These are phyloP conservation scores for Cymodocea nodosa DNA, from an alignment of 116 monocot species.

Conservation along the genomic window DNA sequence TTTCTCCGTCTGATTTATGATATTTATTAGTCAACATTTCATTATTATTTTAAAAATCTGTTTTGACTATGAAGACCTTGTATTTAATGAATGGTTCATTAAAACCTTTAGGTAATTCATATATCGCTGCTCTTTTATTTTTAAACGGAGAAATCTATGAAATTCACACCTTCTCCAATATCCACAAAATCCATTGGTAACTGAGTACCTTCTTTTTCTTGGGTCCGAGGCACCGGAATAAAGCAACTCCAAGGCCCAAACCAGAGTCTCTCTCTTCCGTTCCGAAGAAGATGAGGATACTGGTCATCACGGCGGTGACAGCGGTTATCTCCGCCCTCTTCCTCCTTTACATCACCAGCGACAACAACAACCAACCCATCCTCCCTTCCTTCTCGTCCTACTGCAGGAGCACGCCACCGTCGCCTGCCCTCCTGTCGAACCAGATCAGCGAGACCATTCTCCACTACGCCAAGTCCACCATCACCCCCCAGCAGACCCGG, in stretches of 20 bases:
- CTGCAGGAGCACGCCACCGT: neutral
- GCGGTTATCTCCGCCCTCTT: constrained; percentile 16
- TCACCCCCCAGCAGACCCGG: constrained; percentile 34
- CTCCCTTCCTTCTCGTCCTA: constrained; percentile 9
- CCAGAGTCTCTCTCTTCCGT: neutral
- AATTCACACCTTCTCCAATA: too few species aligned
- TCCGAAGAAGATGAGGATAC: constrained; percentile 8
- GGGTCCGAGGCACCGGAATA: too few species aligned
- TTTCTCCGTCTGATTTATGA: too few species aligned
- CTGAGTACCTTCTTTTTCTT: too few species aligned
- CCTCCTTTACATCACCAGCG: constrained; percentile 16
- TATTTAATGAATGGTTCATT: too few species aligned
- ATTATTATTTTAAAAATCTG: too few species aligned
- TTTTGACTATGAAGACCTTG: too few species aligned
- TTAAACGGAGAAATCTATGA: too few species aligned
- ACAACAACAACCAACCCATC: neutral
- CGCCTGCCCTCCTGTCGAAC: neutral
- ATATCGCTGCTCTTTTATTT: too few species aligned
- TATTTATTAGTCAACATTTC: too few species aligned
- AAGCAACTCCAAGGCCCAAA: neutral
- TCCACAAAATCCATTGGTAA: too few species aligned
- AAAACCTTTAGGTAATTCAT: too few species aligned
- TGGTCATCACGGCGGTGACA: constrained; percentile 6
- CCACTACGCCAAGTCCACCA: constrained; percentile 37
- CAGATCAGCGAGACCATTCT: constrained; percentile 27